These are phyloP conservation scores for Plasmodium ovale DNA, from an alignment of 169 alveolate genomes.

Conservation along the genomic window DNA sequence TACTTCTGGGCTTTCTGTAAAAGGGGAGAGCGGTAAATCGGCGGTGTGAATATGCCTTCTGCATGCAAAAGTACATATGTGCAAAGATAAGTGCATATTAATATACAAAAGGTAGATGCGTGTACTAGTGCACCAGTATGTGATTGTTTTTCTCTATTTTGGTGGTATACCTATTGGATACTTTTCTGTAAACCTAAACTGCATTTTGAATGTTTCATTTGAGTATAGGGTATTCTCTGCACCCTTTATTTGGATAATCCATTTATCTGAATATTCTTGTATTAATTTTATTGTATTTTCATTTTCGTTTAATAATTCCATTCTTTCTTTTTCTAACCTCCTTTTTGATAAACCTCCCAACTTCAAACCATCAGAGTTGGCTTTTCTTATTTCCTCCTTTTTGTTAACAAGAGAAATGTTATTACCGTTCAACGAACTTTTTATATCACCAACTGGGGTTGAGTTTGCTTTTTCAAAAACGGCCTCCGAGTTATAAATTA, in stretches of 20 bases:
- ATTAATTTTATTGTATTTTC: constrained; percentile 63
- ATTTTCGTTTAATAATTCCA: constrained; percentile 44
- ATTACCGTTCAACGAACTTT: background rate
- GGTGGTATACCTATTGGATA: constrained; percentile 78
- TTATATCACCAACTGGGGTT: background rate
- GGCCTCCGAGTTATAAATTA: constrained; percentile 13
- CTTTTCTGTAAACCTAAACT: constrained; percentile 76
- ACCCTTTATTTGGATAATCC: constrained; percentile 80
- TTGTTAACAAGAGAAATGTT: background rate
- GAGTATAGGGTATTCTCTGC: constrained; percentile 79
- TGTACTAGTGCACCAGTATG: too few species aligned
- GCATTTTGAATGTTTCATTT: constrained; percentile 74
- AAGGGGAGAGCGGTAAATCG: too few species aligned
- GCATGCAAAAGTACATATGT: too few species aligned
- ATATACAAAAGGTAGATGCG: background rate
- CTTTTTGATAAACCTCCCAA: constrained; percentile 60
- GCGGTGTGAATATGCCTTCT: too few species aligned
- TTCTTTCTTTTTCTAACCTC: constrained; percentile 66
- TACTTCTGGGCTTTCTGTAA: constrained; percentile 94
- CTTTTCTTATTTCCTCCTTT: background rate
- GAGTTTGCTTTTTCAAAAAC: constrained; percentile 5
- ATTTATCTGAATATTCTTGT: constrained; percentile 63
- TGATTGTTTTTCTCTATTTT: background rate
- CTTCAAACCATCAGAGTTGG: constrained; percentile 18
- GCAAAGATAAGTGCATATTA: background rate